These are phyloP conservation scores for Apiospora saccharicola DNA, from an alignment of 2,329 filamentous ascomycete species.

Conservation along the genomic window DNA sequence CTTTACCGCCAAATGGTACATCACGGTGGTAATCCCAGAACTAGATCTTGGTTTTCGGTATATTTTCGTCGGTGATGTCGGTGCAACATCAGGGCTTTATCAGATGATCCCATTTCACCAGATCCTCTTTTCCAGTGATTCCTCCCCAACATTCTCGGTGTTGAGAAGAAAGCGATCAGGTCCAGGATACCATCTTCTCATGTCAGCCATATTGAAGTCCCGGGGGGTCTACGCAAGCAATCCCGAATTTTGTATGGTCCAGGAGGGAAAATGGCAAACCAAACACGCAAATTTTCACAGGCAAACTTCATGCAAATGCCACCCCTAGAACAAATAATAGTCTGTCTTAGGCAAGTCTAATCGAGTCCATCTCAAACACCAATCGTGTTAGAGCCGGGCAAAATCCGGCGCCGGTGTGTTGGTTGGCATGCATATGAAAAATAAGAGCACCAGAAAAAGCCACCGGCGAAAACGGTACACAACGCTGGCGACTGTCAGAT, in stretches of 20 bases:
- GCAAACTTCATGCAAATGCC: background rate
- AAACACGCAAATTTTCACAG: background rate
- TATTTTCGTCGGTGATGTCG: background rate
- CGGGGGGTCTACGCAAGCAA: background rate
- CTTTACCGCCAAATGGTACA: background rate
- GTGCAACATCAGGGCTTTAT: constrained; percentile 18
- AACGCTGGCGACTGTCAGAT: constrained; percentile 16
- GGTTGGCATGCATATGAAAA: constrained; percentile 6
- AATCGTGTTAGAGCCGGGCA: background rate
- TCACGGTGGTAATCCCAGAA: background rate
- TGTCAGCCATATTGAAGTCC: background rate
- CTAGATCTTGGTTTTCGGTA: constrained; percentile 4
- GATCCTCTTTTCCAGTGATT: constrained; percentile 4
- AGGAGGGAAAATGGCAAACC: background rate
- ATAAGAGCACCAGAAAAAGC: background rate
- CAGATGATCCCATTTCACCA: background rate
- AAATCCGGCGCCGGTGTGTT: background rate
- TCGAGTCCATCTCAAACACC: background rate
- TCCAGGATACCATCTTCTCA: background rate
- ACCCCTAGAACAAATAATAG: background rate
- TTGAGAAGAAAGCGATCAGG: background rate
- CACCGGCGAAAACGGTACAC: constrained; percentile 17
- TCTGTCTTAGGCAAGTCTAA: constrained; percentile 10
- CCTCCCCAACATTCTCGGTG: constrained; percentile 4
- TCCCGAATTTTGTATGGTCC: background rate